Base-by-base conservation (phyloP, 2,329 filamentous ascomycete genomes). In the Colletotrichum lupini region DNA sequence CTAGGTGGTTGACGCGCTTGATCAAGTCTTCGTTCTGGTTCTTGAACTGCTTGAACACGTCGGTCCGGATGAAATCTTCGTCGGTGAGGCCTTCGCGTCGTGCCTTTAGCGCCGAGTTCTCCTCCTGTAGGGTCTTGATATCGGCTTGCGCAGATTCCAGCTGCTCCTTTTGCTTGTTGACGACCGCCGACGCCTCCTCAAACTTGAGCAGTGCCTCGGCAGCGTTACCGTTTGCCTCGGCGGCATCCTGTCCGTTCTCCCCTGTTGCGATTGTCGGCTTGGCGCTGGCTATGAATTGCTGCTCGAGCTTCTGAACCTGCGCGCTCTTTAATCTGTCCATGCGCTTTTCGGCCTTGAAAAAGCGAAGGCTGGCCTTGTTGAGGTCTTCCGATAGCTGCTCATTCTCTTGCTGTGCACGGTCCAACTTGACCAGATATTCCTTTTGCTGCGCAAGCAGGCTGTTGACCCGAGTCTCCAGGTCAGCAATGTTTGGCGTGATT, bases 271-370 rank as follows among this genome's bases (percentile, higher is more conserved):
- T 82, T 79, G 87, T 80, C 5, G 82, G 80, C 79, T 84, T 86
- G 7, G 88, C 90, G 70, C 92, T 92, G 72, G 94, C 89, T 64
- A 95, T 90, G 37, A 95, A 95, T 83, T 98, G 94, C 78, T 95
- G 93, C 81, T 98, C 97, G 73, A 99, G 84, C 81, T 97, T 98
- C 74, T 95, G 94, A 1, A 98, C 95, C 70, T 97, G 95, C 19
- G 92, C 86, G 80, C 97, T 99, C 82, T 94, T 96, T 28, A 93
- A 91, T 56, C 97, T 91, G 81, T 99, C 97, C 65, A 98, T 87
- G 81, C 95, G 97, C 85, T 97, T 97, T 82, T 99, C 97, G 0
- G 97, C 97, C 77, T 97, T 94, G 86, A 98, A 94, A 79, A 97
- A 98, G 76, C 97, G 91, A 72, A 97, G 87, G 5, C 95, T 97